These are phyloP conservation scores for Lepidium sativum DNA, from an alignment of 345 rosid genomes.

Conservation along the genomic window DNA sequence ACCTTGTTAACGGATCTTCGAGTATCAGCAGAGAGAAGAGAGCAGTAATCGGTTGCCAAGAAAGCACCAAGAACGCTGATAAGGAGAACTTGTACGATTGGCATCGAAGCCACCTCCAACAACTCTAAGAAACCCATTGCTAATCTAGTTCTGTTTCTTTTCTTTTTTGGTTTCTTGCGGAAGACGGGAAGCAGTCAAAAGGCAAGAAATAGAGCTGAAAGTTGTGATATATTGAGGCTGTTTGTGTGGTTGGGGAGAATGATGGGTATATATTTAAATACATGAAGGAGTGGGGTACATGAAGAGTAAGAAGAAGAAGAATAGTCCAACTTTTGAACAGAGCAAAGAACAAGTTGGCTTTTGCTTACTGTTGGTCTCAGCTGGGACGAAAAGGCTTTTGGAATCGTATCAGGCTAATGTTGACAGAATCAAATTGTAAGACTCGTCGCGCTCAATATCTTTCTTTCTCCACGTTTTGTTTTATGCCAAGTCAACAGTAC, in stretches of 20 bases:
- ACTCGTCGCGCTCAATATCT: slow-evolving; percentile 1
- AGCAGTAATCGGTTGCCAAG: slow-evolving; percentile 61
- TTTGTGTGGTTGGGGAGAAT: neutral
- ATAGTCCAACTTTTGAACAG: slow-evolving; percentile 19
- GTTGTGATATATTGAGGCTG: neutral
- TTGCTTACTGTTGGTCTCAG: slow-evolving; percentile 1
- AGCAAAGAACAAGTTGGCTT: slow-evolving; percentile 24
- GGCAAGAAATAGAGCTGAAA: neutral
- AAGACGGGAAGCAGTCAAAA: slow-evolving; percentile 11
- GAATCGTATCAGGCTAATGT: slow-evolving; percentile 14
- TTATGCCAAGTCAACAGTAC: neutral
- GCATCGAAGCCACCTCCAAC: slow-evolving; percentile 84
- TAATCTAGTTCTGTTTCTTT: neutral
- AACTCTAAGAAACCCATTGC: slow-evolving; percentile 87
- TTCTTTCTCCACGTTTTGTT: neutral
- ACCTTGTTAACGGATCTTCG: slow-evolving; percentile 82
- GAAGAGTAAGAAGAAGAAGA: neutral
- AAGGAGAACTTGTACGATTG: slow-evolving; percentile 64
- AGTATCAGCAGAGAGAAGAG: slow-evolving; percentile 55
- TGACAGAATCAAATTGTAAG: slow-evolving; percentile 19
- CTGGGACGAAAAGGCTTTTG: slow-evolving; percentile 18
- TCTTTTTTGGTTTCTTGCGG: neutral
- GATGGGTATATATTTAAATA: neutral
- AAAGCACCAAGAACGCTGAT: slow-evolving; percentile 75
- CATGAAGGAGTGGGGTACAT: slow-evolving; percentile 8